Evolutionary conservation across 352 stramenopile species (phyloP), one percentile per base, ranked within the genome.

Genomic region (Phytophthora citricola): DNA sequence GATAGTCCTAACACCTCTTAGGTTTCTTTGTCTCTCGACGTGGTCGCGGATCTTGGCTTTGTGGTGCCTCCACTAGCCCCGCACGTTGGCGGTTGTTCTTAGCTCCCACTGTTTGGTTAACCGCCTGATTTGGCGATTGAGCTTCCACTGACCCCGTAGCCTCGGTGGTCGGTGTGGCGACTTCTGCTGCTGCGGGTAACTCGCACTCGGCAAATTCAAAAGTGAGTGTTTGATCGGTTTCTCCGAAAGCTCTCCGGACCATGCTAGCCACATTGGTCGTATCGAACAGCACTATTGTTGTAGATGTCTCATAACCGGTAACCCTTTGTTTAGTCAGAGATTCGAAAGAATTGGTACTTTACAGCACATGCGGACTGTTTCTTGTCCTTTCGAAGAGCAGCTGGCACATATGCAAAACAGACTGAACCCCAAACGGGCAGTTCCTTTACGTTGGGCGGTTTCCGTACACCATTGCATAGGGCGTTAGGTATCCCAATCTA

Each of bases 271-370:
- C 38, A 51, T 50, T 56, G 36, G 45, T 51, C 5, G 39, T 66
- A 43, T 66, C 38, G 14, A 58, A 66, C 44, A 59, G 17, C 47
- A 66, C 47, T 64, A 26, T 58, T 58, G 38, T 64, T 45, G 14
- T 64, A 64, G 26, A 63, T 36, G 22, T 55, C 41, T 32, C 32
- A 54, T n/a, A 50, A 24, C 4, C 53, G 41, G n/a, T 44, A 61
- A 6, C 51, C 29, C 22, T 60, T 66, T 55, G 29, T 58, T 36
- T 66, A 40, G 2, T 60, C 48, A 5, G 48, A 66, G 0, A 48
- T 27, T 31, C 43, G 22, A 11, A 48, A 22, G 40, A 14, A 60
- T 15, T 29, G 47, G 7, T 31, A 66, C 40, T 66, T 66, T 12
- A 59, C 8, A 26, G 20, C 38, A 4, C 48, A 20, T 47, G 39